Evolutionary conservation across 2,329 filamentous ascomycete genomes (phyloP).

Genomic region (Xylariaceae sp.): DNA sequence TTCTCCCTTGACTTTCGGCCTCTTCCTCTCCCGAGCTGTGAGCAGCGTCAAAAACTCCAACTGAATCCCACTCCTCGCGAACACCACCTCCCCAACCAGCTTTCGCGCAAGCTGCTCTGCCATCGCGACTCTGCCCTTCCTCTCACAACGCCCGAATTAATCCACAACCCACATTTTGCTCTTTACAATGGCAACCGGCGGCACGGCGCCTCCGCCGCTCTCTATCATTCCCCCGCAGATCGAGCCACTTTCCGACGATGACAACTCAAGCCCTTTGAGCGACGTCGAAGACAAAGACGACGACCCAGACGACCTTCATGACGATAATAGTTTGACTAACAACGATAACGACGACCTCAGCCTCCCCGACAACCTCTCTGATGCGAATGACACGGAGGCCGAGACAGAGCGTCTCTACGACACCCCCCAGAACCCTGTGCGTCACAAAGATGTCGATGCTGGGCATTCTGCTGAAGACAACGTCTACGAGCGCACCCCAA

Average conservation of each 20-base stretch:
- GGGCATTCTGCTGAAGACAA: slow-evolving; percentile 51
- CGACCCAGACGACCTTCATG: slow-evolving; percentile 61
- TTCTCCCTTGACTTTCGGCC: slow-evolving; percentile 7
- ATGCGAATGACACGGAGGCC: slow-evolving; percentile 71
- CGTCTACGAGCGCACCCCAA: slow-evolving; percentile 65
- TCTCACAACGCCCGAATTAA: not conserved
- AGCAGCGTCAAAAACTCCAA: too few relatives aligned
- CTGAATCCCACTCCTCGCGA: slow-evolving; percentile 13
- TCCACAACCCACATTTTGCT: not conserved
- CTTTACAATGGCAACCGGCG: slow-evolving; percentile 47
- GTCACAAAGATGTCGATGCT: slow-evolving; percentile 59
- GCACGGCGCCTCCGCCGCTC: slow-evolving; percentile 46
- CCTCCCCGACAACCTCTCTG: slow-evolving; percentile 54
- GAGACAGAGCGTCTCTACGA: slow-evolving; percentile 91
- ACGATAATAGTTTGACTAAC: slow-evolving; percentile 32
- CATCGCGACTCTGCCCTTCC: not conserved
- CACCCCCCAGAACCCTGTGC: slow-evolving; percentile 65
- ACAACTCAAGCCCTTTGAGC: slow-evolving; percentile 86
- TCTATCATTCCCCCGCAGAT: slow-evolving; percentile 46
- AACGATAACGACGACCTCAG: slow-evolving; percentile 24
- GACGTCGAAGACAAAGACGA: slow-evolving; percentile 80
- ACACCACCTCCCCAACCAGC: slow-evolving; percentile 1
- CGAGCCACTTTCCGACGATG: slow-evolving; percentile 49
- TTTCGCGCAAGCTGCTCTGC: not conserved
- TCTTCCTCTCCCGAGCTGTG: slow-evolving; percentile 7